Base-by-base conservation (phyloP, 345 rosid species). In the Arabis alpina region DNA sequence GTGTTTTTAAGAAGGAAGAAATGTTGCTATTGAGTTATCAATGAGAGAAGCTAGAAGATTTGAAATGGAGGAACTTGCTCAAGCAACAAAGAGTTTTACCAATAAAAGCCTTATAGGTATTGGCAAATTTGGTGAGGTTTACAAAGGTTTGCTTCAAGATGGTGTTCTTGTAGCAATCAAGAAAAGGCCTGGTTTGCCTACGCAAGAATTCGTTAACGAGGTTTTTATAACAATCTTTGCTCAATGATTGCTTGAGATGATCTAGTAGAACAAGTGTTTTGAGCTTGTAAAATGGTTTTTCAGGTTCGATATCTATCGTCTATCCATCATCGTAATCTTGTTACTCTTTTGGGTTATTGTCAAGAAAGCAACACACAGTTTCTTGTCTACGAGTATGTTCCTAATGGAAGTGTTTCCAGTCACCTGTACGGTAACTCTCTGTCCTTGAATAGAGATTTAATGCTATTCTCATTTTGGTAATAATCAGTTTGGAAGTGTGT, bases 361-460 rank as follows among this genome's bases (percentile, higher is more conserved):
- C 97, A 94, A 82, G 94, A 89, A 76, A 84, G 85, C 70, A 80
- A 84, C 80, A 80, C 75, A 4, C 99, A 94, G 75, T 81, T 84
- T 77, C 95, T 94, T 51, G 75, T 94, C 61, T 86, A 89, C 10
- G 99, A 91, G 79, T 91, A 94, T 72, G 70, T 91, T 82, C 97
- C 97, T 50, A 89, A 86, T 76, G 99, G 99, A 60, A 94, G 99
- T 52, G 93, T 94, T 83, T 94, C 99, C 79, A 81, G 88, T 82
- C 96, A 94, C 83, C 82, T 91, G 88, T 89, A 88, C 68, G 96
- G 99, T 94, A 91, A 90, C 90, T 85, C 85, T 79, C 90, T 81
- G 77, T 81, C 88, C 84, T 53, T 54, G 10, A 52, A 24, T 41
- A n/a, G 66, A 53, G 71, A 43, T 19, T 54, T 5, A 47, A 27